Base-by-base conservation (phyloP, 768 basidiomycete genomes). In the Hortiboletus campestris region DNA sequence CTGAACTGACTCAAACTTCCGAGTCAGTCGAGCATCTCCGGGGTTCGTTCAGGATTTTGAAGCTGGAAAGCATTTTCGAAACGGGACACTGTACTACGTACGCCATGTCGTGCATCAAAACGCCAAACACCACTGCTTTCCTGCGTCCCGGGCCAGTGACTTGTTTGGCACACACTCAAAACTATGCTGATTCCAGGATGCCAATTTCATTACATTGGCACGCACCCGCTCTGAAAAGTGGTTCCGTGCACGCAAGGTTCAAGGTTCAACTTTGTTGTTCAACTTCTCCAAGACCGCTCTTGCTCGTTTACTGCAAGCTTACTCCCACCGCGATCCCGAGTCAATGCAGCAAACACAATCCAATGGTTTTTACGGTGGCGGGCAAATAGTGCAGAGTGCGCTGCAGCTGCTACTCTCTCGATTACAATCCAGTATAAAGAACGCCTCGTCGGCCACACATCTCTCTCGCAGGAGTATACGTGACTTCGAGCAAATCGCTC, bases 401-500 rank as follows among this genome's bases (percentile, higher is more conserved):
- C 20, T 67, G 25, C 59, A 67, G 36, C 16, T 39, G 17, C 42
- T 67, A 4, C 51, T 68, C 22, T 55, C 58, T 43, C 63, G 45
- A 38, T 42, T 44, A 22, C 57, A 49, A 20, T 57, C 49, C 40
- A 25, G 48, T 13, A 39, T 49, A 22, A 44, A 43, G 12, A 59
- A 43, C 2, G 41, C 46, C 9, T 6, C 45, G 25, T 44, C 48
- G 14, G 34, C 28, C 48, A 20, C 45, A 2, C 46, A 43, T 22
- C 2, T 62, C 13, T 25, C 56, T 36, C 62, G 66, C 5, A 64
- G 52, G 47, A 45, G 12, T 31, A 16, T 75, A 7, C 51, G 53
- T 6, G 68, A 73, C 42, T 16, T 78, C 8, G 53, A 67, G 31
- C 63, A 74, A 19, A 51, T 75, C 6, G 50, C 57, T 49, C 53